phyloP scores from a whole-genome alignment of 2,329 filamentous ascomycete genomes.

The Aspergillus costaricaensis region DNA sequence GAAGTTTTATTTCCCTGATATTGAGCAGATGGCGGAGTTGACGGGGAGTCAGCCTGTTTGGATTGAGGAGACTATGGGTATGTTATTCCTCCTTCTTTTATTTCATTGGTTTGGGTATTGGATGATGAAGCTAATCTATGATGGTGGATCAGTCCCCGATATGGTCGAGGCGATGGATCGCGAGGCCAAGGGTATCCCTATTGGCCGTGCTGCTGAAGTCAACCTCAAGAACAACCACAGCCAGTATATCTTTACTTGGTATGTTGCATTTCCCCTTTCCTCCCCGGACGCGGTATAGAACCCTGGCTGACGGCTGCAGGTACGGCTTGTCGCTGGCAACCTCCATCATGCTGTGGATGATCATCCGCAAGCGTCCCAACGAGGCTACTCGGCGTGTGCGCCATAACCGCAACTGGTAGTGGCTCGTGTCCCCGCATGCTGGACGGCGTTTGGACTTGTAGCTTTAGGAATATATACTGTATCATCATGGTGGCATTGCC shows the following conservation, averaged over 20 bases:
- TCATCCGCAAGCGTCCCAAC: slow-evolving; percentile 80
- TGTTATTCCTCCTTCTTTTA: slow-evolving; percentile 18
- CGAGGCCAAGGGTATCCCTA: slow-evolving; percentile 79
- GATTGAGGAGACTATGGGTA: slow-evolving; percentile 95
- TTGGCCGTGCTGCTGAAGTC: slow-evolving; percentile 84
- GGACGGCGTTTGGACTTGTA: slow-evolving; percentile 42
- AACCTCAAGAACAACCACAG: slow-evolving; percentile 95
- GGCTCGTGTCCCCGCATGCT: slow-evolving; percentile 14
- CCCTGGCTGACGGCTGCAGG: slow-evolving; percentile 55
- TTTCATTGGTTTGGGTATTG: too few relatives aligned
- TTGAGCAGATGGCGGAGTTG: slow-evolving; percentile 82
- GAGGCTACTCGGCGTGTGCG: slow-evolving; percentile 72
- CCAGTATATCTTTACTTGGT: slow-evolving; percentile 99
- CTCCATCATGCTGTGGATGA: slow-evolving; percentile 94
- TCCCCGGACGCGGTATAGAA: not conserved
- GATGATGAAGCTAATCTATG: not conserved
- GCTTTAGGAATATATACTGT: slow-evolving; percentile 20
- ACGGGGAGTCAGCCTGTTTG: slow-evolving; percentile 85
- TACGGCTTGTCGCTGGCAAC: slow-evolving; percentile 84
- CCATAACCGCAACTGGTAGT: slow-evolving; percentile 73
- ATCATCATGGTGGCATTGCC: slow-evolving; percentile 38
- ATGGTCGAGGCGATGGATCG: slow-evolving; percentile 74
- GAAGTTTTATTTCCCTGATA: slow-evolving; percentile 94
- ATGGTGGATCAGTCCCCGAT: slow-evolving; percentile 65
- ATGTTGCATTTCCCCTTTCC: slow-evolving; percentile 39